Conservation (phyloP, 192 early-diverging fungal genomes). For the Rhizophagus sp. region DNA sequence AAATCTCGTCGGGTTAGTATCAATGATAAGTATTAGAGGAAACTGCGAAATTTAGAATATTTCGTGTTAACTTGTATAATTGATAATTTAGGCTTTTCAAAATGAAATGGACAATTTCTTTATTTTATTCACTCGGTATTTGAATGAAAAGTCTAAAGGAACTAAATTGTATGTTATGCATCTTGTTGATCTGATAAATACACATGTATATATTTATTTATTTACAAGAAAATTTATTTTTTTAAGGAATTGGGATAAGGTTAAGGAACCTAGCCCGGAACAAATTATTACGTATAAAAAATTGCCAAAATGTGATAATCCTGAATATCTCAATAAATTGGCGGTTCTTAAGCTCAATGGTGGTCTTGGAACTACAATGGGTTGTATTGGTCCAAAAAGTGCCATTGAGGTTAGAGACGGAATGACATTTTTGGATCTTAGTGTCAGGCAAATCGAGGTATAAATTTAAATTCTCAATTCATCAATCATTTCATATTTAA, state of each 20-base stretch:
- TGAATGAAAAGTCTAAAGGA: constrained; percentile 76
- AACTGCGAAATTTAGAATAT: not conserved
- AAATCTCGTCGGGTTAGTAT: constrained; percentile 55
- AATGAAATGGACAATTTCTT: constrained; percentile 89
- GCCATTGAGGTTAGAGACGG: constrained; percentile 98
- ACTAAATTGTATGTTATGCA: constrained; percentile 68
- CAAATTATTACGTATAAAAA: constrained; percentile 83
- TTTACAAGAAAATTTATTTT: not conserved
- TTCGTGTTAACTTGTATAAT: not conserved
- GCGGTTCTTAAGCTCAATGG: constrained; percentile 99
- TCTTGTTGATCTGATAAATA: not conserved
- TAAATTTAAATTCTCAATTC: not conserved
- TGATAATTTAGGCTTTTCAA: constrained; percentile 53
- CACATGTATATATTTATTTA: not conserved
- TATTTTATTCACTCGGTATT: constrained; percentile 81
- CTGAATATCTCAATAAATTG: constrained; percentile 79
- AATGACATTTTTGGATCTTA: constrained; percentile 98
- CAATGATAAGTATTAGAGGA: not conserved
- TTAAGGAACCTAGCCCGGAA: constrained; percentile 88
- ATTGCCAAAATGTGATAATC: constrained; percentile 53
- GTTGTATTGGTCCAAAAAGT: constrained; percentile 96
- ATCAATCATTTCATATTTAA: too few relatives aligned
- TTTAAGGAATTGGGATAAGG: constrained; percentile 89
- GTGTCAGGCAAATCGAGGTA: constrained; percentile 97
- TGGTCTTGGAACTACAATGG: constrained; percentile 99